Percentiles rank a stretch among this genome's conserved stretches.
Evolutionary conservation across 805 yeast species (phyloP).

Genomic region (Blastobotrys muscicola): DNA sequence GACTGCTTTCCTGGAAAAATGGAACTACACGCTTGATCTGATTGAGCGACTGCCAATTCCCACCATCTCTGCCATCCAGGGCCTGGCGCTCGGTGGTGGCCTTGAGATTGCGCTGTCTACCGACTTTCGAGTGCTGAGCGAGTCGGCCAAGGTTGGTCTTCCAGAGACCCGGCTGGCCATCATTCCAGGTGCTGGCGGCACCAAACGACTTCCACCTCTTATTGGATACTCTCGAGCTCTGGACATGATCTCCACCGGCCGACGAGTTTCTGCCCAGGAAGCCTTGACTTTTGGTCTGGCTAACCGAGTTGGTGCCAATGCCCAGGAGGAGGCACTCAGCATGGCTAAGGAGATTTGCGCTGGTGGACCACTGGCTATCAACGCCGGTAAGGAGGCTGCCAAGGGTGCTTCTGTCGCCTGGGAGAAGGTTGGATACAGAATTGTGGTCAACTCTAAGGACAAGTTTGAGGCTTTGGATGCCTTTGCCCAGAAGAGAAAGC

Average conservation of each 20-base stretch:
- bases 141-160: constrained; percentile 30
- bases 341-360: constrained; percentile 20
- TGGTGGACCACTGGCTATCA: constrained; percentile 25
- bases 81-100: constrained; percentile 38
- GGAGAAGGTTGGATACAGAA: constrained; percentile 19
- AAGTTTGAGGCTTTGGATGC: constrained; percentile 32
- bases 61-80: constrained; percentile 36
- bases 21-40: constrained; percentile 25
- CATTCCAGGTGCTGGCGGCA: constrained; percentile 47
- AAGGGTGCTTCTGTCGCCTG: constrained; percentile 19
- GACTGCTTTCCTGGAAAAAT: constrained; percentile 19
- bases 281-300: constrained; percentile 33
- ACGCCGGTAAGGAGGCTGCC: constrained; percentile 24
- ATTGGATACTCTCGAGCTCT: constrained; percentile 43
- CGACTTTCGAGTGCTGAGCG: constrained; percentile 32
- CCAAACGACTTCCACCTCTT: constrained; percentile 40
- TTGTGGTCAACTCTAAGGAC: constrained; percentile 24
- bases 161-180: constrained; percentile 37
- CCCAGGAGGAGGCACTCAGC: constrained; percentile 19
- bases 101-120: constrained; percentile 34
- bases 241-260: constrained; percentile 38
- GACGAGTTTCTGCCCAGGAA: constrained; percentile 27
- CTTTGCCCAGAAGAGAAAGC: constrained; percentile 30
- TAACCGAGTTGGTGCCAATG: constrained; percentile 18
- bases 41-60: constrained; percentile 29